Base-by-base conservation (phyloP, 352 stramenopile genomes). In the Pythium coloratum region DNA sequence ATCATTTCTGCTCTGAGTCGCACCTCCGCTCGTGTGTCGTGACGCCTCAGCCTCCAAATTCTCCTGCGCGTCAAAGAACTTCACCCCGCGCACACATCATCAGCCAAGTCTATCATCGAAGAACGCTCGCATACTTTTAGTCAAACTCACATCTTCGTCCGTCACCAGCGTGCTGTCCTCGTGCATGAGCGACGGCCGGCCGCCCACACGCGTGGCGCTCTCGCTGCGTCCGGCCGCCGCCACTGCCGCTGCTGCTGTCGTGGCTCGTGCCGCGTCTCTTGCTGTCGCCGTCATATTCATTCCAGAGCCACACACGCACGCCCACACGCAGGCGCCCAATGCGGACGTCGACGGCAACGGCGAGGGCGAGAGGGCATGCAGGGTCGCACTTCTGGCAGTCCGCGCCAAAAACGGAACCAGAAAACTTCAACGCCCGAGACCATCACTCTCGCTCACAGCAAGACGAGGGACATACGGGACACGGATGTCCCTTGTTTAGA, bases 21-120 rank as follows among this genome's bases (percentile, higher is more conserved):
- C 7, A 56, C 5, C 32, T 51, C 24, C 50, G 28, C 28, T 42
- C 50, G 50, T 63, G 30, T 64, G 71, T 30, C 56, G 53, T 13
- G 55, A 69, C 16, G 70, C 64, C 6, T 89, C 81, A 1, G 62
- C 73, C 6, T 85, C 81, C 36, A 78, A 0, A 28, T 79, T 72
- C 55, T 91, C 84, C 14, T 91, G 82, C 0, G 82, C 84, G 44
- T 91, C 84, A 46, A 84, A 92, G 55, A 92, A 92, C 84, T 92
- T 62, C 51, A 73, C 3, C 3, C 20, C 28, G 33, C 32, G 42
- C 38, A 12, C 28, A 38, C 36, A 51, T 6, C 55, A 51, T 63
- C 9, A 42, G 34, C 34, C n/a, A 56, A 30, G 28, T 30, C 28
- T 30, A 4, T 30, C 28, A 30, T 30, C 28, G 28, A 30, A 30